phyloP scores from a whole-genome alignment of 2,329 filamentous ascomycete genomes.

The Malbranchea cinnamomea region DNA sequence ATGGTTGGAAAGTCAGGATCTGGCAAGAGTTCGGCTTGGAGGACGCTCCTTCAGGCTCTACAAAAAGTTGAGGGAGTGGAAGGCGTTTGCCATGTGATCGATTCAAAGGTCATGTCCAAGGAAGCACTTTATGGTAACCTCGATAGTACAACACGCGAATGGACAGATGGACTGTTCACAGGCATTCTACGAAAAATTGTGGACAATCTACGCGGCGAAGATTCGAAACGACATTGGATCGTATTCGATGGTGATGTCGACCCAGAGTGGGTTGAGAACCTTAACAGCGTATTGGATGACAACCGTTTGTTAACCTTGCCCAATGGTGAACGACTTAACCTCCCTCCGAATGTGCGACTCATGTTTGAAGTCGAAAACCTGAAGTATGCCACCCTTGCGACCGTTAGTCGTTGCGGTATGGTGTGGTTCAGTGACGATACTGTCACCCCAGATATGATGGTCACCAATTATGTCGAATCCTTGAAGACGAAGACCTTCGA shows the following conservation, averaged over 20 bases:
- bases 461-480: conserved; percentile 74
- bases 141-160: conserved; percentile 92
- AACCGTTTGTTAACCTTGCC: conserved; percentile 95
- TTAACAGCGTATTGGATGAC: conserved; percentile 98
- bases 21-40: conserved; percentile 93
- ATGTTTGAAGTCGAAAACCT: conserved; percentile 99
- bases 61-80: conserved; percentile 84
- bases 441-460: conserved; percentile 83
- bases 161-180: conserved; percentile 97
- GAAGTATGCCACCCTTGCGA: conserved; percentile 92
- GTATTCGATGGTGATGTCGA: conserved; percentile 98
- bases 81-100: conserved; percentile 92
- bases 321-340: conserved; percentile 91
- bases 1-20: conserved; percentile 98
- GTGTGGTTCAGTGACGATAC: conserved; percentile 99
- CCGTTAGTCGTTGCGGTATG: conserved; percentile 99
- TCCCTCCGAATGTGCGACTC: conserved; percentile 89
- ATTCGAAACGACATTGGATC: conserved; percentile 96
- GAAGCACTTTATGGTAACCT: conserved; percentile 91
- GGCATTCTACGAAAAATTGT: conserved; percentile 97
- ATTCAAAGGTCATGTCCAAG: conserved; percentile 99
- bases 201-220: conserved; percentile 93
- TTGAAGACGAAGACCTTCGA: conserved; percentile 77
- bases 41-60: conserved; percentile 74
- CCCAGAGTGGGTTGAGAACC: conserved; percentile 97